phyloP scores from a whole-genome alignment of 2,329 filamentous ascomycete species.

The Colletotrichum musicola region DNA sequence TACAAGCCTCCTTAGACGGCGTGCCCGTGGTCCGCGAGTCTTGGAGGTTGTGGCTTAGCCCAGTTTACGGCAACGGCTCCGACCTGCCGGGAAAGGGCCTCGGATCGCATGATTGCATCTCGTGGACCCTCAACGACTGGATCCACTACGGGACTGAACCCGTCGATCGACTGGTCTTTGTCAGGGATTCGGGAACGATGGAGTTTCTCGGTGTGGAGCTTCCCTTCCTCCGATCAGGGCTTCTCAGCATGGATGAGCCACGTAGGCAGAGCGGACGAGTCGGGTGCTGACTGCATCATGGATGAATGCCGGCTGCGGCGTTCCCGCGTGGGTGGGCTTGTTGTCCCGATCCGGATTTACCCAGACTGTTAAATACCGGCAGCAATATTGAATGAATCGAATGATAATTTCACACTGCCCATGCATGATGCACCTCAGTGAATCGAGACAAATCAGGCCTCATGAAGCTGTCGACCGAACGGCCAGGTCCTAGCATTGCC shows the following conservation, averaged over 20 bases:
- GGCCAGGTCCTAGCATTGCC: no score
- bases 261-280: background rate
- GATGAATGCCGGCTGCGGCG: background rate
- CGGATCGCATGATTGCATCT: constrained; percentile 43
- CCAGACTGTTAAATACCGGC: no score
- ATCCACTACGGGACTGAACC: constrained; percentile 51
- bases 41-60: constrained; percentile 47
- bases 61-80: constrained; percentile 33
- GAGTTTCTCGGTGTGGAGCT: constrained; percentile 48
- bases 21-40: constrained; percentile 39
- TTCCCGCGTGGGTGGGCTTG: background rate
- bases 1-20: constrained; percentile 33
- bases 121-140: constrained; percentile 51
- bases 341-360: no score
- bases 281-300: background rate
- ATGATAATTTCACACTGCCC: no score
- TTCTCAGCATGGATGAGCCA: constrained; percentile 34
- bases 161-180: constrained; percentile 49
- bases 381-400: no score
- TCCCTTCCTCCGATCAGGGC: constrained; percentile 48
- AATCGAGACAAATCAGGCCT: no score
- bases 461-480: no score
- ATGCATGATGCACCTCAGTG: no score
- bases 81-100: constrained; percentile 46
- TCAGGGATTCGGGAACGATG: constrained; percentile 42